phyloP scores from a whole-genome alignment of 225 moss, liverwort and hornwort genomes.

The Thuidium tamariscinum region DNA sequence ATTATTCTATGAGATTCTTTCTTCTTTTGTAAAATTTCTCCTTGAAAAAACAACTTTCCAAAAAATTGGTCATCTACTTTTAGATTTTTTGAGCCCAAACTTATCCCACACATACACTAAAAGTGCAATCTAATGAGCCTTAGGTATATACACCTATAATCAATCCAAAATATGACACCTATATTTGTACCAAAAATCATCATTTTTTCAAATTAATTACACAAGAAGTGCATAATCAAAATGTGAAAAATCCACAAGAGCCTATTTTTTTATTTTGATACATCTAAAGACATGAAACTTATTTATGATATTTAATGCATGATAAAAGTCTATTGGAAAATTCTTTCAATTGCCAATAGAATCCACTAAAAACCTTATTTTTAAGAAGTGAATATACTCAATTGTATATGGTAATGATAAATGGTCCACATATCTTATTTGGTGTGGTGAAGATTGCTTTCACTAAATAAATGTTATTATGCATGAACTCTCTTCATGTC shows the following conservation, averaged over 20 bases:
- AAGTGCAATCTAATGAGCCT: background rate
- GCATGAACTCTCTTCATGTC: accelerated
- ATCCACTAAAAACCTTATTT: too few relatives aligned
- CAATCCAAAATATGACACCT: background rate
- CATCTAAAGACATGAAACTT: too few relatives aligned
- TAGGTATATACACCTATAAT: accelerated
- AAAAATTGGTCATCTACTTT: background rate
- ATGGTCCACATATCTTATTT: accelerated
- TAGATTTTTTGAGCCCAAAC: background rate
- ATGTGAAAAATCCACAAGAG: background rate
- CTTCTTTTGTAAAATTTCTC: accelerated
- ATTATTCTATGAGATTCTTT: background rate
- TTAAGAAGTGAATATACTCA: accelerated
- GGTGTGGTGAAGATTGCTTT: background rate
- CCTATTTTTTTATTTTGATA: accelerated
- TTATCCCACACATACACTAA: accelerated
- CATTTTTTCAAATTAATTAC: background rate
- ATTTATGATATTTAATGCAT: background rate
- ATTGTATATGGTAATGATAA: background rate
- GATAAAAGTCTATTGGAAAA: background rate
- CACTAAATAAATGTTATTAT: background rate
- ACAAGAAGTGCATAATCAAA: accelerated
- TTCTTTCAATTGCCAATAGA: background rate
- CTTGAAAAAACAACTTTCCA: background rate
- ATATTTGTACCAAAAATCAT: background rate